Evolutionary conservation across 2,329 filamentous ascomycete species (phyloP).

Genomic region (Davidsoniella eucalypti): DNA sequence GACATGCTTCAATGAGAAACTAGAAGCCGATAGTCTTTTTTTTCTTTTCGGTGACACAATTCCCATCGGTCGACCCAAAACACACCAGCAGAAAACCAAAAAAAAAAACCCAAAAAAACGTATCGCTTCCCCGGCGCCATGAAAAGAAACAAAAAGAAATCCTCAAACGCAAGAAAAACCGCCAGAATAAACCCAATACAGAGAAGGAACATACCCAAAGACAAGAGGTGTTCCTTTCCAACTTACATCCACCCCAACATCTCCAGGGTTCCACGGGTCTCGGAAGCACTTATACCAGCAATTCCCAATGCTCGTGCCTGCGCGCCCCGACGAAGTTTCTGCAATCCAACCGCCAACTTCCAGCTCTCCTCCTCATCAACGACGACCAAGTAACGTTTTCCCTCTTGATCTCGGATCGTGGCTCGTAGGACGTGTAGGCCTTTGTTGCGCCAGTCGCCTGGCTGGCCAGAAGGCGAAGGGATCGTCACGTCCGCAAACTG

Average conservation of each 20-base stretch:
- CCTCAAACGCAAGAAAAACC: background rate
- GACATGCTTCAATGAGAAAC: too few species aligned
- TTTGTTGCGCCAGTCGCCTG: conserved; percentile 36
- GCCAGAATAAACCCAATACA: background rate
- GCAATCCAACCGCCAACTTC: conserved; percentile 48
- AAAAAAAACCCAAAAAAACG: too few species aligned
- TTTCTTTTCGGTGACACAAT: too few species aligned
- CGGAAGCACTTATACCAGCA: conserved; percentile 35
- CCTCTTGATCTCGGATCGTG: conserved; percentile 47
- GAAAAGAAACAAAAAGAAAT: background rate
- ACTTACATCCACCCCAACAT: conserved; percentile 36
- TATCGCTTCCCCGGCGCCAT: too few species aligned
- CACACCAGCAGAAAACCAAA: too few species aligned
- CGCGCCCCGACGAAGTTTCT: conserved; percentile 41
- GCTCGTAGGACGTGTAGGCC: conserved; percentile 47
- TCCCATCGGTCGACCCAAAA: too few species aligned
- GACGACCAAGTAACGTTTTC: conserved; percentile 49
- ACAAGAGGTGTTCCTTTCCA: background rate
- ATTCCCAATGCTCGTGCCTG: conserved; percentile 44
- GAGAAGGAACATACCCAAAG: background rate
- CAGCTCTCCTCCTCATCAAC: conserved; percentile 48
- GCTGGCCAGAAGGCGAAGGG: conserved; percentile 25
- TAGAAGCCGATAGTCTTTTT: too few species aligned
- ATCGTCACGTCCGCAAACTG: conserved; percentile 28
- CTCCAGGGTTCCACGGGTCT: conserved; percentile 39